Evolutionary conservation across 2,329 filamentous ascomycete genomes (phyloP).

Genomic region (Aspergillus transmontanensis): DNA sequence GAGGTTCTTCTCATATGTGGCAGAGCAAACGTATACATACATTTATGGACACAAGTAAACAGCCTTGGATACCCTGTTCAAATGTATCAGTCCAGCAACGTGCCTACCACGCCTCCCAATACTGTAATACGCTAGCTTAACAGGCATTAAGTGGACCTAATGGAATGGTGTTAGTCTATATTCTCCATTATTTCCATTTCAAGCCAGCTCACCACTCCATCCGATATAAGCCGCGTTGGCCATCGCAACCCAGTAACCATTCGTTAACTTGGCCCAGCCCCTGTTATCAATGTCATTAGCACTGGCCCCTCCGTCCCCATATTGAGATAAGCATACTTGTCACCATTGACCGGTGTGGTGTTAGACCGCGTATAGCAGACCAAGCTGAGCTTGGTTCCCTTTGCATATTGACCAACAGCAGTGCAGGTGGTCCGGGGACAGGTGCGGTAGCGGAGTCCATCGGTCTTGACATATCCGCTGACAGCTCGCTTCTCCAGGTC

Average conservation of each 20-base stretch:
- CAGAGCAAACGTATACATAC: too few relatives aligned
- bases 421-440: not conserved
- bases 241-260: not conserved
- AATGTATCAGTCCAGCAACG: too few relatives aligned
- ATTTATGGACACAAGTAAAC: too few relatives aligned
- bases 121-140: not conserved
- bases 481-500: not conserved
- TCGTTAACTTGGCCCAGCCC: not conserved
- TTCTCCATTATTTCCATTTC: not conserved
- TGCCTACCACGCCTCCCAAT: too few relatives aligned
- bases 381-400: not conserved
- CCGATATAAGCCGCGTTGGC: not conserved
- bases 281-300: not conserved
- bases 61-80: too few relatives aligned
- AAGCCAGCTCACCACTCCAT: not conserved
- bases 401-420: not conserved
- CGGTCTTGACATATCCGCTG: not conserved
- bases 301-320: accelerated
- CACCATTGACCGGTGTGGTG: not conserved
- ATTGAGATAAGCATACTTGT: not conserved
- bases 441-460: not conserved
- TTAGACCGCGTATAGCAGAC: not conserved
- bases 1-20: too few relatives aligned
- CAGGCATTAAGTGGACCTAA: not conserved
- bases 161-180: not conserved